Evolutionary conservation across 2,329 filamentous ascomycete species (phyloP).

Genomic region (Polytolypa hystricis): DNA sequence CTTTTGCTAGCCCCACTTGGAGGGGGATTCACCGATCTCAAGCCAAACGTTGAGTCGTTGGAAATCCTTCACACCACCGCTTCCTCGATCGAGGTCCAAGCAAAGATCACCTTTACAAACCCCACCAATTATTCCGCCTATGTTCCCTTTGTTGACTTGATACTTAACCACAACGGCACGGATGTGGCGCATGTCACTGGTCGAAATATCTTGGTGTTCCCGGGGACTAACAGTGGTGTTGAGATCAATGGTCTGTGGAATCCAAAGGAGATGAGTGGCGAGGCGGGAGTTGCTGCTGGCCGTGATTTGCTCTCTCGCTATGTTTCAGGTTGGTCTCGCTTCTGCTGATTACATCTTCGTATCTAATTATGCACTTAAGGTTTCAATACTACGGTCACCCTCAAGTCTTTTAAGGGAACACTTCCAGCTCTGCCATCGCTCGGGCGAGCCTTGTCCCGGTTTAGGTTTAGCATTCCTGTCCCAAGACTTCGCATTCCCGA

Average conservation of each 20-base stretch:
- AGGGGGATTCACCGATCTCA: slow-evolving; percentile 40
- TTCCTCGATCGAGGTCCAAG: slow-evolving; percentile 59
- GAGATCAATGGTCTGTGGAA: slow-evolving; percentile 62
- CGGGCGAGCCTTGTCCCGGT: slow-evolving; percentile 58
- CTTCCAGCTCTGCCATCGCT: slow-evolving; percentile 64
- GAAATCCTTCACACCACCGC: slow-evolving; percentile 61
- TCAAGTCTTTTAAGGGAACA: slow-evolving; percentile 59
- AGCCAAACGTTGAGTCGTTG: slow-evolving; percentile 59
- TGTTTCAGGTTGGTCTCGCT: slow-evolving; percentile 52
- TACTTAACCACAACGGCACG: slow-evolving; percentile 62
- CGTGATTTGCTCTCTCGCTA: slow-evolving; percentile 72
- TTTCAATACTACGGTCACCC: slow-evolving; percentile 67
- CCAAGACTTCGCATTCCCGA: slow-evolving; percentile 52
- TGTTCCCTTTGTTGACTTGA: slow-evolving; percentile 69
- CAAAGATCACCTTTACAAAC: slow-evolving; percentile 74
- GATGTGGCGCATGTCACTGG: slow-evolving; percentile 65
- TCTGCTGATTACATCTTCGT: background rate
- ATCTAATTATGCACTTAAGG: slow-evolving; percentile 32
- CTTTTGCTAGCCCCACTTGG: slow-evolving; percentile 45
- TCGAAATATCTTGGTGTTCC: slow-evolving; percentile 49
- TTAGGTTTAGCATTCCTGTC: slow-evolving; percentile 60
- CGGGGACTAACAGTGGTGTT: slow-evolving; percentile 63
- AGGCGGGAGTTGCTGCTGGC: slow-evolving; percentile 51
- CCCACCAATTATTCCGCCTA: slow-evolving; percentile 74
- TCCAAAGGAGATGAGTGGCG: slow-evolving; percentile 52